Evolutionary conservation across 2,329 filamentous ascomycete species (phyloP), one percentile per base, ranked within the genome.

Genomic region (Colletotrichum australisinense): DNA sequence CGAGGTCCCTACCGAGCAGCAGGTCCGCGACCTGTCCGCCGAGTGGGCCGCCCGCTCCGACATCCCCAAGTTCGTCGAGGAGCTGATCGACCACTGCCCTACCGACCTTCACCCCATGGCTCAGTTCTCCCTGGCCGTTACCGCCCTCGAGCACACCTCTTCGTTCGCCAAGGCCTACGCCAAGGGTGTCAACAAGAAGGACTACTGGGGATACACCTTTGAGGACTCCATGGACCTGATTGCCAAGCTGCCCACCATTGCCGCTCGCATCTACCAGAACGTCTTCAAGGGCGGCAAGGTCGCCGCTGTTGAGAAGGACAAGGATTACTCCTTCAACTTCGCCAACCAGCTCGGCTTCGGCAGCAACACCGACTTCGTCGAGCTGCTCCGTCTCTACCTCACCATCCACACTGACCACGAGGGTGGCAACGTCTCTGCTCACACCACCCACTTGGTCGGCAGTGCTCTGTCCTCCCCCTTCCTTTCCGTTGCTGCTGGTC

Each of bases 221-320:
- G 97, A 99, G 92, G 97, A 99, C 88, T 97, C 95, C 76, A 98
- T 99, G 96, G 96, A 99, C 88, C 90, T 99, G 85, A 99, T 99
- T 84, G 97, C 97, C 83, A 98, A 98, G 93, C 94, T 99, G 80
- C 97, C 97, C 84, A 98, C 95, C 85, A 98, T 99, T 81, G 97
- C 97, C 77, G 90, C 97, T 76, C 95, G 95, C 88, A 99, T 99
- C 91, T 99, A 99, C 93, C 97, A 97, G 90, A 99, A 99, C 86
- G 93, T 98, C 85, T 99, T 97, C 94, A 98, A 98, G 93, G 97
- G 97, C 83, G 97, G 97, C 88, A 98, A 98, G 93, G 96, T 99
- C 78, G 94, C 95, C 74, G 85, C 95, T 69, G 91, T 98, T 84
- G 93, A 98, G 90, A 97, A 98, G 91, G 96, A 98, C 89, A 97